Conservation (phyloP, 192 early-diverging fungal species). For the Mycoemilia scoparia region DNA sequence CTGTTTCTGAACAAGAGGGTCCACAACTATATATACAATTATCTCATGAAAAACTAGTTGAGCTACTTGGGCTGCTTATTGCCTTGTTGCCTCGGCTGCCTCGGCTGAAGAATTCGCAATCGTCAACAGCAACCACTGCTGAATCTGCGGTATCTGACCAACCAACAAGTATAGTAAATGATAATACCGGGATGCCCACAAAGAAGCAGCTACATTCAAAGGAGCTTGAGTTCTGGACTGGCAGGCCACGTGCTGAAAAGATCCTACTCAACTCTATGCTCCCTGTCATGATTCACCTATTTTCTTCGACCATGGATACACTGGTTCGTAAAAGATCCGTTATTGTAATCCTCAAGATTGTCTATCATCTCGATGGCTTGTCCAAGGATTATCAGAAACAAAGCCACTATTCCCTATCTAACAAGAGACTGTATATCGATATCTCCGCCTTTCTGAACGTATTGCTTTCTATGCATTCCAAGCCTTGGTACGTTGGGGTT, state of each 20-base stretch:
- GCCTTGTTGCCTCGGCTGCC: slow-evolving; percentile 11
- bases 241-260: too few relatives aligned
- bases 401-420: background rate
- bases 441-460: slow-evolving; percentile 32
- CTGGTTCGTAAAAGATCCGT: slow-evolving; percentile 44
- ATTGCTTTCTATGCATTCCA: slow-evolving; percentile 28
- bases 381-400: background rate
- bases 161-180: too few relatives aligned
- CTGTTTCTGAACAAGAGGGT: too few relatives aligned
- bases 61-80: slow-evolving; percentile 10
- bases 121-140: too few relatives aligned
- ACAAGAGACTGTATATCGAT: slow-evolving; percentile 7
- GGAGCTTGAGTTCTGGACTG: too few relatives aligned
- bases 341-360: slow-evolving; percentile 36
- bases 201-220: too few relatives aligned
- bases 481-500: slow-evolving; percentile 30
- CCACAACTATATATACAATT: too few relatives aligned
- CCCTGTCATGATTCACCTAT: slow-evolving; percentile 55
- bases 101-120: too few relatives aligned
- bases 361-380: slow-evolving; percentile 1
- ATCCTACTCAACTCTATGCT: slow-evolving; percentile 30
- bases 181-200: too few relatives aligned
- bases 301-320: slow-evolving; percentile 43
- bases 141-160: too few relatives aligned
- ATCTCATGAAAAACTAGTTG: too few relatives aligned